A percentile compares a stretch with the other conserved stretches of the same genome.
Conservation (phyloP, 2,329 filamentous ascomycete genomes). For the Penicillium hordei region DNA sequence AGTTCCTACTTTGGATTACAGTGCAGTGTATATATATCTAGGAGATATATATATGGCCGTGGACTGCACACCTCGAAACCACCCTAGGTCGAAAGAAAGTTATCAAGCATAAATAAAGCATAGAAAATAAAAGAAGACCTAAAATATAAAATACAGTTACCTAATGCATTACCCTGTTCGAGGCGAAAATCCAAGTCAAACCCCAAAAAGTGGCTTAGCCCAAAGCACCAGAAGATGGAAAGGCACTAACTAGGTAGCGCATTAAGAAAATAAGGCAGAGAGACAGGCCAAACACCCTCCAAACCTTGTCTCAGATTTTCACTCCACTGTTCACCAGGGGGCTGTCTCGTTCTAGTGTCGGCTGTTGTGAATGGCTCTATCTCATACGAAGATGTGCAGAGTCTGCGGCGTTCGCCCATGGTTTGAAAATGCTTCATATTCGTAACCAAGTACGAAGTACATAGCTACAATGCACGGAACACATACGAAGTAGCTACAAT, state of each 20-base stretch:
- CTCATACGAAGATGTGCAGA: not conserved
- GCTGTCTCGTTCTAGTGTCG: slow-evolving; percentile 16
- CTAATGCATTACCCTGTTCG: not conserved
- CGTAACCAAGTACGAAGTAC: not conserved
- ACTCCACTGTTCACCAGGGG: not conserved
- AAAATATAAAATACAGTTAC: not conserved
- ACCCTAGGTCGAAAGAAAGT: not conserved
- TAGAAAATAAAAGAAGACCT: not conserved
- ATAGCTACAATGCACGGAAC: not conserved
- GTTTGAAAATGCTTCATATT: not conserved
- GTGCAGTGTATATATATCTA: too few relatives aligned
- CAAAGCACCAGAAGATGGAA: not conserved
- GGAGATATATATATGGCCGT: not conserved
- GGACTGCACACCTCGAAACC: not conserved
- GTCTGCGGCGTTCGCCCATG: not conserved
- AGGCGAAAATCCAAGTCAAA: slow-evolving; percentile 1
- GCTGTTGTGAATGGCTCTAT: not conserved
- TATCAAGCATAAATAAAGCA: not conserved
- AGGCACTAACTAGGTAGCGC: slow-evolving; percentile 1
- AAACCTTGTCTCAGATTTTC: slow-evolving; percentile 19
- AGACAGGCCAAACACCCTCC: slow-evolving; percentile 8
- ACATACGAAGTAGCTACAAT: not conserved
- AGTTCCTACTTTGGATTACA: not conserved
- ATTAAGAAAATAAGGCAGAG: slow-evolving; percentile 22
- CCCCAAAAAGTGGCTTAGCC: not conserved